Evolutionary conservation across 352 stramenopile genomes (phyloP), one percentile per base, ranked within the genome.

Genomic region (Globisporangium irregulare): DNA sequence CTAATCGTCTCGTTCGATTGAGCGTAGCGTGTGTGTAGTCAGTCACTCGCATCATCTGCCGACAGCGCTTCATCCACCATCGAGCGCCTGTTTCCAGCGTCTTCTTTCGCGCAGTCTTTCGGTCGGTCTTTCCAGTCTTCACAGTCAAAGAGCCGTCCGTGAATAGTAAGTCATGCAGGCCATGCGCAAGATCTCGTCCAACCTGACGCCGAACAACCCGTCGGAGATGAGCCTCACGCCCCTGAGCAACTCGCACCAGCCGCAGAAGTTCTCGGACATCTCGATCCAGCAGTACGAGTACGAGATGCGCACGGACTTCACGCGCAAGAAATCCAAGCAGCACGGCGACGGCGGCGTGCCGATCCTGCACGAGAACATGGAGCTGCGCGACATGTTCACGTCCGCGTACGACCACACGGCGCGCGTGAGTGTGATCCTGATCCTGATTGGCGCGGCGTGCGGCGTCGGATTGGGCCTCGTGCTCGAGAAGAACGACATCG

Each of bases 381-480:
- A 66, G 18, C 50, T 71, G 25, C 61, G 55, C 32, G 66, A 71
- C 34, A 71, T 71, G 66, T 60, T 71, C 46, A 62, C 54, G 38
- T 66, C 61, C 8, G 14, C 66, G 38, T 67, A 71, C 25, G 38
- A 63, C 59, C 53, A 62, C 59, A 67, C 25, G n/a, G 51, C 66
- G 66, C 41, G 41, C 50, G 66, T 71, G 59, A 71, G 54, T 59
- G 69, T 68, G 22, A 18, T 73, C 9, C 38, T 73, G 3, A 63
- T 80, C 27, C 22, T 80, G 38, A 22, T 77, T 24, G 64, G 66
- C 22, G 67, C 46, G 7, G 62, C 56, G 4, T 15, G 74, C 12
- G 77, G 75, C 34, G 34, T 79, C 18, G 75, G 67, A 0, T 46
- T 84, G 22, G 77, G 77, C 3, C 24, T 73, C 15, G 38, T 78